A percentile compares a stretch with the other conserved stretches of the same genome.
Conservation (phyloP, 306 rosid genomes). For the Sesbania bispinosa region DNA sequence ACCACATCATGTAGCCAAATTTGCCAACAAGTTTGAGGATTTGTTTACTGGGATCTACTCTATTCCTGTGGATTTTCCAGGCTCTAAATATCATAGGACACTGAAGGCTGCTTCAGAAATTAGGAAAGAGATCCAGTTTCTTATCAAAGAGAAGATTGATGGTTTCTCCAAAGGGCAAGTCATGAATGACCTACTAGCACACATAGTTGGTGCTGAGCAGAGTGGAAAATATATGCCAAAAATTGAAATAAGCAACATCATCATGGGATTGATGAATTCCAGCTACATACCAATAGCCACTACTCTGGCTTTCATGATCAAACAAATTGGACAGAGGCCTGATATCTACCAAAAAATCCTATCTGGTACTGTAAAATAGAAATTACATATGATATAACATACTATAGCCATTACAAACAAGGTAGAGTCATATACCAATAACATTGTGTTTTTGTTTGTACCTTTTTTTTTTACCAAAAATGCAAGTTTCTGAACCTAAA, state of each 20-base stretch:
- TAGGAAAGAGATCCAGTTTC: constrained; percentile 38
- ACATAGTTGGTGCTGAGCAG: constrained; percentile 50
- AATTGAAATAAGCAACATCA: constrained; percentile 50
- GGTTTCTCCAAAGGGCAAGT: constrained; percentile 43
- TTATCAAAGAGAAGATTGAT: constrained; percentile 53
- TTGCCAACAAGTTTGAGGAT: constrained; percentile 34
- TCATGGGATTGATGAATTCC: constrained; percentile 63
- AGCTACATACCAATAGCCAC: constrained; percentile 47
- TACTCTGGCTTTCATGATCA: constrained; percentile 70
- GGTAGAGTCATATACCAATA: no score
- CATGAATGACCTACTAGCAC: constrained; percentile 49
- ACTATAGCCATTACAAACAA: no score
- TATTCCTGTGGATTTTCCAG: constrained; percentile 44
- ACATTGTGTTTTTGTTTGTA: neutral
- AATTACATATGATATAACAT: neutral
- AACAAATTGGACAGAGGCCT: constrained; percentile 51
- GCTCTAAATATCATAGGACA: constrained; percentile 45
- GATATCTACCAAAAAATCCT: constrained; percentile 52
- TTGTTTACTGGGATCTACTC: constrained; percentile 50
- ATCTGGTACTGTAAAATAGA: constrained; percentile 33
- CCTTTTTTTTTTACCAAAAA: neutral
- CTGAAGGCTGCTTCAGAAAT: constrained; percentile 42
- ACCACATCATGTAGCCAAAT: constrained; percentile 28
- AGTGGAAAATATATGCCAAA: constrained; percentile 60
- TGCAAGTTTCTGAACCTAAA: neutral